A percentile compares a stretch with the other conserved stretches of the same genome.
phyloP scores from a whole-genome alignment of 2,329 filamentous ascomycete genomes.

The Coniella lustricola region DNA sequence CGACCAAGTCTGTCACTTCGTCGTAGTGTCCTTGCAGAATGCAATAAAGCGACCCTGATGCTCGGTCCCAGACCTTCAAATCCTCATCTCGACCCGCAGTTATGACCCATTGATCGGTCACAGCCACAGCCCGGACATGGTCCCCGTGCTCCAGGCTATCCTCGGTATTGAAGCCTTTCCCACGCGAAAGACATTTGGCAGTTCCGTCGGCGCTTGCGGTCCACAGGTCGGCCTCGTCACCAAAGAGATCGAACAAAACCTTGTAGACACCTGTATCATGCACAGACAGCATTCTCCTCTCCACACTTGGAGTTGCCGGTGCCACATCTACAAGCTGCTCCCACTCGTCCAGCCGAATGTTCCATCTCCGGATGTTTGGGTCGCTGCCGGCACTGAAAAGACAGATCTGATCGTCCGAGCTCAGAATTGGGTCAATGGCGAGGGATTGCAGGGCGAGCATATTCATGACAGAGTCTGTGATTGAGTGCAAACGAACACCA shows the following conservation, averaged over 20 bases:
- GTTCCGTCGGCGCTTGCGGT: slow-evolving; percentile 90
- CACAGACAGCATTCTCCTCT: slow-evolving; percentile 54
- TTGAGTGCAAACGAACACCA: slow-evolving; percentile 62
- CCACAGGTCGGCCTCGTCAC: slow-evolving; percentile 70
- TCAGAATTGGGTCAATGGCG: slow-evolving; percentile 61
- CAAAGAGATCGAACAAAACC: slow-evolving; percentile 60
- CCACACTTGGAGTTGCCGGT: slow-evolving; percentile 32
- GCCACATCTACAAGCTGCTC: slow-evolving; percentile 47
- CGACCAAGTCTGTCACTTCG: slow-evolving; percentile 75
- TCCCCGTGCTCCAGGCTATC: slow-evolving; percentile 74
- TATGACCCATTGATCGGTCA: slow-evolving; percentile 70
- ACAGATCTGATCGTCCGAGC: slow-evolving; percentile 40
- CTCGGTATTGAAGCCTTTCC: slow-evolving; percentile 62
- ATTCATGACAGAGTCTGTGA: slow-evolving; percentile 64
- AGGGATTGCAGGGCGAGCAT: slow-evolving; percentile 79
- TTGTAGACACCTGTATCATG: slow-evolving; percentile 91
- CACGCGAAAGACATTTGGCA: slow-evolving; percentile 68
- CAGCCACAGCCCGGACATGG: slow-evolving; percentile 77
- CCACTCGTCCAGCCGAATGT: slow-evolving; percentile 44
- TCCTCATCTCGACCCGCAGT: slow-evolving; percentile 90
- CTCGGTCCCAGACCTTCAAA: slow-evolving; percentile 78
- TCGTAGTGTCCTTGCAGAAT: slow-evolving; percentile 81
- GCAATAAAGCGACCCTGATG: slow-evolving; percentile 66
- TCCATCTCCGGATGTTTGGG: slow-evolving; percentile 73
- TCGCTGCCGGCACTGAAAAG: slow-evolving; percentile 78